Evolutionary conservation across 148 eudicot genomes (phyloP), one percentile per base, ranked within the genome.

Genomic region (Rhododendron vialii): DNA sequence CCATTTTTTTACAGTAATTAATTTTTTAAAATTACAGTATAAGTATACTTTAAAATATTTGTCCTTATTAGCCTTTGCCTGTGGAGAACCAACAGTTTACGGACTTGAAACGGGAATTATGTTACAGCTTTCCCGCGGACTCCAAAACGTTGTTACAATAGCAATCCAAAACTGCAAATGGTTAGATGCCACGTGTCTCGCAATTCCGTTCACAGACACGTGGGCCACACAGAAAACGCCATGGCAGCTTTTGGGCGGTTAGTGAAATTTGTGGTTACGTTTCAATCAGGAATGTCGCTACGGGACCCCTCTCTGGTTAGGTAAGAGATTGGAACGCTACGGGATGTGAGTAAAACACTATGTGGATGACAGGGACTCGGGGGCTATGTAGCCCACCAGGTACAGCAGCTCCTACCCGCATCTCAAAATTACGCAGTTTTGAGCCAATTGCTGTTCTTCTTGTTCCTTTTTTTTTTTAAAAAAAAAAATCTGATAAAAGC

Each of bases 31-130:
- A 41, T 41, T 41, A 41, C 45, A 41, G 45, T 41, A 10, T 10
- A 8, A 10, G 51, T 48, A 8, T 48, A 8, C 51, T 48, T 48
- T 48, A 48, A 48, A 48, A 48, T 8, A 10, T 3, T 41, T 43
- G 10, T 30, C 41, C 79, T 15, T 36, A 41, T 41, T 1, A 5
- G 38, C 18, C 15, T 35, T 35, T 0, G 22, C n/a, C 22, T 13
- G 22, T 78, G 75, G 33, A 30, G 75, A 15, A 45, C 81, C 36
- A 79, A 47, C 82, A 26, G 57, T 24, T 47, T 9, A 22, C 63
- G 63, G 83, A 50, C 82, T 50, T 80, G 43, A 80, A 80, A 80
- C 83, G 63, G 14, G 82, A 59, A 80, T 80, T 80, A 14, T 30
- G 57, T 51, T 51, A 7, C 50, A 47, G 57, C 4, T 24, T 78